Base-by-base conservation (phyloP, 805 yeast species). In the Brettanomyces sp. region DNA sequence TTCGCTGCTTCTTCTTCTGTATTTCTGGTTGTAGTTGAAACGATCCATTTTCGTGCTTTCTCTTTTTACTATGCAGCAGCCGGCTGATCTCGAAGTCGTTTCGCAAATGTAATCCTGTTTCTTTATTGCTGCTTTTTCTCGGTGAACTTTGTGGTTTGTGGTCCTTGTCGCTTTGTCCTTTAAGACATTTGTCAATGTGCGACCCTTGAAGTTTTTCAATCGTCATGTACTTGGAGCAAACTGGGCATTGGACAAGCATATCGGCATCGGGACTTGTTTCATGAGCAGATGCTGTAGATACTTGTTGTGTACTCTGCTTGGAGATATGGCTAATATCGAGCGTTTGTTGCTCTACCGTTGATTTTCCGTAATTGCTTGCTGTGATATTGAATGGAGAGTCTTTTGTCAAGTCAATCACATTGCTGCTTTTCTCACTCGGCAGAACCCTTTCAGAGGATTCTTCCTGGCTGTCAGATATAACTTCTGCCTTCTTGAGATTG, bases 121-220 rank as follows among this genome's bases (percentile, higher is more conserved):
- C 38, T 35, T 35, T 35, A 7, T 28, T 28, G 11, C 9, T 28
- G 7, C 32, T 3, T 9, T 28, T 28, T 3, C 11, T 28, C 11
- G 32, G 32, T 28, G 32, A 28, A 28, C 11, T 28, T 28, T 28
- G 9, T 9, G 32, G 32, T 23, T 30, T 30, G 25, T 35, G 23
- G 36, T 21, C 22, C 12, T 39, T 38, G 13, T 35, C 42, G 32
- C 32, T 28, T 37, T 69, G 69, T 18, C n/a, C 33, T 36, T 36
- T 41, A 28, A 83, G 59, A 55, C 95, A 85, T 44, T 67, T 67
- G 56, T 80, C 88, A 9, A 85, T 67, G 57, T 85, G 93, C 1
- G 67, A 57, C 3, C 74, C 57, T 57, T 85, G 85, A 7, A 85
- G 63, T 33, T 70, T 72, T 22, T 64, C 70, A 0, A 79, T 67